These are phyloP conservation scores for Thuja plicata DNA, from an alignment of 83 land plant genomes.

Conservation along the genomic window DNA sequence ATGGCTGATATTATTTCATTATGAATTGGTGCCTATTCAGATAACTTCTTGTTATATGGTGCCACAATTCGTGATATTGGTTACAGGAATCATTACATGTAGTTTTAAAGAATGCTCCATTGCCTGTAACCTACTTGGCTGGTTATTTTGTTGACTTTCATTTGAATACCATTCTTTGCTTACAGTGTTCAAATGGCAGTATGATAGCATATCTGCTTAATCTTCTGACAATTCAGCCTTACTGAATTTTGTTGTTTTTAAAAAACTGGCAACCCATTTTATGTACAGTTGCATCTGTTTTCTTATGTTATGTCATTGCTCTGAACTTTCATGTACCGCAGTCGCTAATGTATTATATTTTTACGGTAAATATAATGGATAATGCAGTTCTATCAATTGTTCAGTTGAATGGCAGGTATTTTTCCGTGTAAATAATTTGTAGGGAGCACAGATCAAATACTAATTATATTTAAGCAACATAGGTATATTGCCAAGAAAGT, in stretches of 20 bases:
- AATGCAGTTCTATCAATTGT: not conserved
- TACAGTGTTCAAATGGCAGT: slow-evolving; percentile 1
- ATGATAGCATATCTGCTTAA: not conserved
- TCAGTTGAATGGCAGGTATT: not conserved
- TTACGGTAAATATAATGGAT: not conserved
- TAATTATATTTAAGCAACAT: not conserved
- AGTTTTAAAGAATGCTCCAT: not conserved
- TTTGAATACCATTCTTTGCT: not conserved
- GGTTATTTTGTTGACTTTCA: not conserved
- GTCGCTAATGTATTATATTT: not conserved
- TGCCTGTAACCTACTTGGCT: not conserved
- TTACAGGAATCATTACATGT: not conserved
- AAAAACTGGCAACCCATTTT: not conserved
- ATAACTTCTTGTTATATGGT: not conserved
- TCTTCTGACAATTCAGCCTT: not conserved
- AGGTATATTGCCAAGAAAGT: not conserved
- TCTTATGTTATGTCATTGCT: not conserved
- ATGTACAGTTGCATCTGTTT: slow-evolving; percentile 9
- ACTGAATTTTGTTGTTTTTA: not conserved
- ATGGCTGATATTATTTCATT: slow-evolving; percentile 9
- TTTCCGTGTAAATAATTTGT: not conserved
- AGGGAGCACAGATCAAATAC: not conserved
- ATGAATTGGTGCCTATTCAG: slow-evolving; percentile 10
- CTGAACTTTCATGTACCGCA: too few relatives aligned
- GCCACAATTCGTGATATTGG: not conserved